phyloP scores from a whole-genome alignment of 495 filamentous ascomycete genomes.

The Trichoderma virens region DNA sequence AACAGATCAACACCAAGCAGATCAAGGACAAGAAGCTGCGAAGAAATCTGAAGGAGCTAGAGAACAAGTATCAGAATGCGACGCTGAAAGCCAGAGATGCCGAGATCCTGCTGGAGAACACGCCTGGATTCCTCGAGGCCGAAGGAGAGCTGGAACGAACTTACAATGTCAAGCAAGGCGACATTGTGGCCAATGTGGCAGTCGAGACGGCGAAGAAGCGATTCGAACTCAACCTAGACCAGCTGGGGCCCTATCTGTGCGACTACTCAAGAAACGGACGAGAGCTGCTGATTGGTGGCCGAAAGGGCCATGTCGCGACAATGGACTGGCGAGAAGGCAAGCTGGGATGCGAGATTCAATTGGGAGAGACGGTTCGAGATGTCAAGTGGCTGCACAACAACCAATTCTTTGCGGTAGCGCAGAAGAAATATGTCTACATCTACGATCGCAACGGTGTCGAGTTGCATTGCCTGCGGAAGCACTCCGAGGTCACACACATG shows the following conservation, averaged over 20 bases:
- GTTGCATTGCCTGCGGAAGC: conserved; percentile 80
- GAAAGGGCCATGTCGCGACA: conserved; percentile 91
- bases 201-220: conserved; percentile 83
- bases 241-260: conserved; percentile 74
- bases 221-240: conserved; percentile 79
- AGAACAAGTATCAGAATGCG: conserved; percentile 74
- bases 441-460: conserved; percentile 87
- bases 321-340: conserved; percentile 96
- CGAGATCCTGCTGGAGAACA: conserved; percentile 86
- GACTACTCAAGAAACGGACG: conserved; percentile 88
- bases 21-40: conserved; percentile 83
- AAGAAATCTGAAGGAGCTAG: conserved; percentile 66
- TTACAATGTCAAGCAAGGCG: conserved; percentile 83
- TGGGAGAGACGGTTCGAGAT: conserved; percentile 83
- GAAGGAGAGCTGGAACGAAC: conserved; percentile 84
- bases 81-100: conserved; percentile 80
- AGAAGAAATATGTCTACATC: conserved; percentile 91
- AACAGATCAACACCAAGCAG: conserved; percentile 48
- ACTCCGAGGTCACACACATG: conserved; percentile 87
- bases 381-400: conserved; percentile 92
- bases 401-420: conserved; percentile 92
- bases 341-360: conserved; percentile 80
- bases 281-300: conserved; percentile 73
- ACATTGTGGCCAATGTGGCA: conserved; percentile 66
- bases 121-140: conserved; percentile 79